Percentiles rank a stretch among this genome's conserved stretches.
These are phyloP conservation scores for Gossypium schwendimanii DNA, from an alignment of 441 rosid species.

Conservation along the genomic window DNA sequence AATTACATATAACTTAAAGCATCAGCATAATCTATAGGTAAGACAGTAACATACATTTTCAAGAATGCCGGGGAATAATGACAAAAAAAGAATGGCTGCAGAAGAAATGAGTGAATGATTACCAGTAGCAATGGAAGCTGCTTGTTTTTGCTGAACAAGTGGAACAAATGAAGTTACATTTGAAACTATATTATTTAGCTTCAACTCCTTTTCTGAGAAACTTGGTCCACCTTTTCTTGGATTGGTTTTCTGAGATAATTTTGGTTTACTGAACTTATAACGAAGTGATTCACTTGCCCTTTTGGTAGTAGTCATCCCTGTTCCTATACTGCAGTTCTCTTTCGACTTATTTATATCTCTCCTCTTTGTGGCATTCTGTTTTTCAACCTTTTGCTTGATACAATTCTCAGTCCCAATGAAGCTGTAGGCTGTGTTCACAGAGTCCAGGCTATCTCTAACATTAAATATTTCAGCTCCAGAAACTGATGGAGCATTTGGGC, in stretches of 20 bases:
- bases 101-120: conserved; percentile 12
- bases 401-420: conserved; percentile 37
- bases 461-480: conserved; percentile 39
- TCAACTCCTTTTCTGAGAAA: conserved; percentile 39
- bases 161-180: conserved; percentile 74
- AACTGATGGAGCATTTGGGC: conserved; percentile 34
- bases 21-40: not conserved
- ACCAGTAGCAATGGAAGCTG: conserved; percentile 61
- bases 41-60: not conserved
- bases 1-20: not conserved
- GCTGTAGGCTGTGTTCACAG: conserved; percentile 47
- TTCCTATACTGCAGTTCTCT: conserved; percentile 30
- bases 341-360: conserved; percentile 38
- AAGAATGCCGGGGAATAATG: not conserved
- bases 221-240: conserved; percentile 33
- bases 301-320: conserved; percentile 25
- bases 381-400: conserved; percentile 35
- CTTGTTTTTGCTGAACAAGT: conserved; percentile 73
- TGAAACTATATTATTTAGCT: conserved; percentile 70
- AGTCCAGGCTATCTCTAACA: conserved; percentile 56
- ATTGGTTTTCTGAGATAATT: conserved; percentile 46
- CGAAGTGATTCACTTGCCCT: conserved; percentile 36
- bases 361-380: conserved; percentile 39
- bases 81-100: not conserved
- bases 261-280: conserved; percentile 51